Percentiles rank a stretch among this genome's conserved stretches.
These are phyloP conservation scores for Phytopythium montanum DNA, from an alignment of 352 stramenopile species.

Conservation along the genomic window DNA sequence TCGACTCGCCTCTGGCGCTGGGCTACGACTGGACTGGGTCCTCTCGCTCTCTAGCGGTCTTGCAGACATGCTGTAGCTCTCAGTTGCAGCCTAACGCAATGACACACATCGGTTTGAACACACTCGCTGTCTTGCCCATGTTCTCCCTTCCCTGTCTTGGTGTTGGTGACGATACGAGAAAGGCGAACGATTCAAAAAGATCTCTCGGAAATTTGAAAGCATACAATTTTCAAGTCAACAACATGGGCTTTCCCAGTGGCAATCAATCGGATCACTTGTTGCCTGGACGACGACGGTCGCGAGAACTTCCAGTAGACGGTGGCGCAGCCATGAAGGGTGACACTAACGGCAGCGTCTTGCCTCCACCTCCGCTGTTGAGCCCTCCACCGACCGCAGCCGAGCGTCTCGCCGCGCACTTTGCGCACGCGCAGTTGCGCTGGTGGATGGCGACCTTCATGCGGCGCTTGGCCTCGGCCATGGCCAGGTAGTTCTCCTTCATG, in stretches of 20 bases:
- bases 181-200: no score
- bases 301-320: conserved; percentile 21
- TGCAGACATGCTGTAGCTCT: conserved; percentile 9
- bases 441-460: conserved; percentile 85
- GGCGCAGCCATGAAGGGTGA: conserved; percentile 46
- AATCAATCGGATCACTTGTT: conserved; percentile 1
- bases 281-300: conserved; percentile 36
- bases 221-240: no score
- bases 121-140: conserved; percentile 16
- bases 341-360: conserved; percentile 20
- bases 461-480: conserved; percentile 76
- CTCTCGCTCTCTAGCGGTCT: conserved; percentile 6
- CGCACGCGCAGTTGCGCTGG: conserved; percentile 76
- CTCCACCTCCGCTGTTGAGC: conserved; percentile 8
- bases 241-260: no score
- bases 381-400: conserved; percentile 8
- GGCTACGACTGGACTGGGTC: no score
- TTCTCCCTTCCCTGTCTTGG: no score
- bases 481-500: conserved; percentile 87
- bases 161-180: no score
- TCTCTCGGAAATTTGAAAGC: no score
- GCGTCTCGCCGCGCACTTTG: conserved; percentile 65
- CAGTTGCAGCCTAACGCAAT: conserved; percentile 5
- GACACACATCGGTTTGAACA: conserved; percentile 43
- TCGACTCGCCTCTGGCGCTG: no score